Evolutionary conservation across 2,329 filamentous ascomycete genomes (phyloP), one percentile per base, ranked within the genome.

Genomic region (Aspergillus sp.): DNA sequence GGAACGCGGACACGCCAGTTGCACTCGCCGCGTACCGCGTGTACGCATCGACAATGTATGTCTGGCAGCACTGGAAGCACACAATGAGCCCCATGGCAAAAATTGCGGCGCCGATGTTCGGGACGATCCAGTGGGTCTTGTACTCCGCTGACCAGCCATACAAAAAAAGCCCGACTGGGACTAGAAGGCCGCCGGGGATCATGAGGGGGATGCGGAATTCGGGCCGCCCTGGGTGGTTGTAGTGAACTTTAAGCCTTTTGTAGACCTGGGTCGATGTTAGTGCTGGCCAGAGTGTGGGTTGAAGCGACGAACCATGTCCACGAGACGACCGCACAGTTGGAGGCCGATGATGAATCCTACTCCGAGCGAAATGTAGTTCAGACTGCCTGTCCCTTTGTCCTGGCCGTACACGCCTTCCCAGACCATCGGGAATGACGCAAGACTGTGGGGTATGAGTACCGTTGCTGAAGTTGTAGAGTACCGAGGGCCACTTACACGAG

Each of bases 121-220:
- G 66, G 34, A 67, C 49, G 25, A 70, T 66, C 60, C 69, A 70
- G 35, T 70, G 66, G 0, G 58, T 41, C 8, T 53, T 43, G 2
- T 52, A 51, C 24, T 71, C 56, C 0, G 67, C 64, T 3, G 55
- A 52, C 68, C 69, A 74, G 4, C 69, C 70, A 39, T 73, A 75
- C 43, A 64, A 57, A 37, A 71, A 67, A 5, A 74, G 49, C 1
- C 68, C 65, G 1, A 62, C 38, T 0, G 71, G 69, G 0, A 69
- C 57, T 0, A 75, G 33, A 0, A 75, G 26, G 0, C 63, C 64
- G 0, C 66, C 69, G 0, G 66, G 59, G 4, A 78, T 44, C 57
- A 72, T 68, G 7, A 75, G 54, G 0, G 74, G 73, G 0, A 77
- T 55, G n/a, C 75, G 69, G 40, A 68, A 72, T 42, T 80, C 76